A percentile compares a stretch with the other conserved stretches of the same genome.
These are phyloP conservation scores for Blastobotrys apis DNA, from an alignment of 1,139 yeast species.

Conservation along the genomic window DNA sequence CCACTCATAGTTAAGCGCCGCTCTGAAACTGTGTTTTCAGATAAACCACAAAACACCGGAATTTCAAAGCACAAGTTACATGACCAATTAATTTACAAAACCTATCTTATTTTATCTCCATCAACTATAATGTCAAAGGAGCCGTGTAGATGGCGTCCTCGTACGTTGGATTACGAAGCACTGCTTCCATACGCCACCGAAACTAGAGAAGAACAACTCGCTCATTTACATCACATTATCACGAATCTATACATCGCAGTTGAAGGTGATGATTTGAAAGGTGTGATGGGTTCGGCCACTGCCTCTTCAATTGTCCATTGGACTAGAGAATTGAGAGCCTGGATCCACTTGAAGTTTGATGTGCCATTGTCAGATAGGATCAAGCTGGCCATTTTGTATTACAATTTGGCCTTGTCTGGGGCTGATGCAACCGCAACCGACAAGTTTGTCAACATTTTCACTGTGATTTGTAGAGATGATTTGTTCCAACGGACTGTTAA, in stretches of 20 bases:
- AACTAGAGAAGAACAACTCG: conserved; percentile 61
- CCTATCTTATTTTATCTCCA: no score
- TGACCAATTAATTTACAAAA: not conserved
- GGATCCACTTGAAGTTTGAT: conserved; percentile 77
- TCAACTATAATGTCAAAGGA: not conserved
- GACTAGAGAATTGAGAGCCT: conserved; percentile 81
- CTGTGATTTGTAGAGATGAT: conserved; percentile 41
- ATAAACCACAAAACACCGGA: no score
- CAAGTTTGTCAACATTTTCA: conserved; percentile 63
- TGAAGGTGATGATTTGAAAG: conserved; percentile 70
- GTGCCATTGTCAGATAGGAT: conserved; percentile 67
- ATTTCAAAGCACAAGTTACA: not conserved
- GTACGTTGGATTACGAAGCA: conserved; percentile 58
- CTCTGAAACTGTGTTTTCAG: no score
- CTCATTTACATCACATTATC: conserved; percentile 72
- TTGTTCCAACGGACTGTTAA: conserved; percentile 23
- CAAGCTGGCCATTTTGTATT: conserved; percentile 65
- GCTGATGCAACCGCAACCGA: conserved; percentile 66
- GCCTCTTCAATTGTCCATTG: conserved; percentile 77
- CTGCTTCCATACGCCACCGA: conserved; percentile 77
- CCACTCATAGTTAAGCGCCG: no score
- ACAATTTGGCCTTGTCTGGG: conserved; percentile 65
- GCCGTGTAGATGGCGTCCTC: conserved; percentile 23
- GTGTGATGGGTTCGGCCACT: conserved; percentile 65
- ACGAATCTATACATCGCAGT: conserved; percentile 77